Evolutionary conservation across 1,284 basidiomycete species (phyloP).

Genomic region (Cutaneotrichosporon dermatis): DNA sequence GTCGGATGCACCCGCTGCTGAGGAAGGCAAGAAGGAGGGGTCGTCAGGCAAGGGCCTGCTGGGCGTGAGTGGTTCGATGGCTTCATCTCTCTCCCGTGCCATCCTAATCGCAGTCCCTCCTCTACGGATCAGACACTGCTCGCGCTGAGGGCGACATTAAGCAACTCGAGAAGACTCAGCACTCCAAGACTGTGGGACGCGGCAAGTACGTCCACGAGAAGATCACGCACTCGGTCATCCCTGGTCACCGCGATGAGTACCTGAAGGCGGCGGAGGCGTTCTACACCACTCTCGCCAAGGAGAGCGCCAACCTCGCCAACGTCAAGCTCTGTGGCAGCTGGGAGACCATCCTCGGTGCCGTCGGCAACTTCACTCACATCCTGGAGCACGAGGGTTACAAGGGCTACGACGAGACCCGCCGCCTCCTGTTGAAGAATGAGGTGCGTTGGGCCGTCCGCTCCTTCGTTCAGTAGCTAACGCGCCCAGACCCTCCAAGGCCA

Average conservation of each 20-base stretch:
- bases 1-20: too few species aligned
- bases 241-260: constrained; percentile 72
- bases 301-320: constrained; percentile 58
- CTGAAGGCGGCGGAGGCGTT: constrained; percentile 77
- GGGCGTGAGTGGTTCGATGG: constrained; percentile 1
- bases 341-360: constrained; percentile 77
- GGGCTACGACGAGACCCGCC: constrained; percentile 61
- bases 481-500: constrained; percentile 15
- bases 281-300: constrained; percentile 70
- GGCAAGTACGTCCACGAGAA: constrained; percentile 77
- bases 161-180: constrained; percentile 55
- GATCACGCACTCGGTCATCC: constrained; percentile 80
- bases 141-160: constrained; percentile 73
- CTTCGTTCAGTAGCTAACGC: constrained; percentile 5
- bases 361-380: constrained; percentile 69
- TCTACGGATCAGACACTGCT: constrained; percentile 78
- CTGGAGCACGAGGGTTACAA: constrained; percentile 85
- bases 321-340: constrained; percentile 87
- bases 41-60: neutral
- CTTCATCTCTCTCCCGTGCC: too few species aligned
- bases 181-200: constrained; percentile 75
- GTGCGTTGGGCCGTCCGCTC: constrained; percentile 20
- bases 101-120: constrained; percentile 50
- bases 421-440: constrained; percentile 25
- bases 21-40: neutral